A percentile compares a stretch with the other conserved stretches of the same genome.
Evolutionary conservation across 2,329 filamentous ascomycete genomes (phyloP).

Genomic region (Aspergillus texensis): DNA sequence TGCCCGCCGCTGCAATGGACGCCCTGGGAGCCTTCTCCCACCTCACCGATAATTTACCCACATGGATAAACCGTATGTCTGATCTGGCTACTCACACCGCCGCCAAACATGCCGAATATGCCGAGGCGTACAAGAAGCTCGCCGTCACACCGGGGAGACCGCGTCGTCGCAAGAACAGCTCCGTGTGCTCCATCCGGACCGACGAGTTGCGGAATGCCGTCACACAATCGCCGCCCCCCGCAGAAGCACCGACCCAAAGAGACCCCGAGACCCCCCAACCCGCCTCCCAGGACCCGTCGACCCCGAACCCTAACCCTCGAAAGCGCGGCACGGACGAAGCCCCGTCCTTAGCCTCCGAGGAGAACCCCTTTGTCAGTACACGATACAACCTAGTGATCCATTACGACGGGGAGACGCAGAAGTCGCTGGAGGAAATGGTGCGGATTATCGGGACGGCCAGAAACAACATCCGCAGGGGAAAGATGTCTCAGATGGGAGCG

Average conservation of each 20-base stretch:
- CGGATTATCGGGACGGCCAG: conserved; percentile 77
- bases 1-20: conserved; percentile 37
- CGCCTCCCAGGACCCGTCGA: conserved; percentile 14
- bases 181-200: conserved; percentile 45
- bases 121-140: conserved; percentile 45
- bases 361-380: conserved; percentile 63
- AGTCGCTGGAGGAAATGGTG: conserved; percentile 79
- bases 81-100: conserved; percentile 45
- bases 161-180: conserved; percentile 45
- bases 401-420: conserved; percentile 86
- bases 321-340: conserved; percentile 40
- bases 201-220: conserved; percentile 22
- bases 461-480: conserved; percentile 84
- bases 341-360: conserved; percentile 35
- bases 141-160: conserved; percentile 30
- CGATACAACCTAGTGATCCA: conserved; percentile 83
- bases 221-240: conserved; percentile 5
- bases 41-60: conserved; percentile 47
- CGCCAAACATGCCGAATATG: conserved; percentile 46
- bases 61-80: conserved; percentile 48
- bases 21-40: conserved; percentile 48
- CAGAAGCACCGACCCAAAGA: conserved; percentile 4
- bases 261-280: conserved; percentile 7
- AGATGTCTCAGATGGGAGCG: conserved; percentile 54
- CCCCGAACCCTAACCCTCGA: conserved; percentile 33